Evolutionary conservation across 768 basidiomycete genomes (phyloP).

Genomic region (Kwoniella botswanensis): DNA sequence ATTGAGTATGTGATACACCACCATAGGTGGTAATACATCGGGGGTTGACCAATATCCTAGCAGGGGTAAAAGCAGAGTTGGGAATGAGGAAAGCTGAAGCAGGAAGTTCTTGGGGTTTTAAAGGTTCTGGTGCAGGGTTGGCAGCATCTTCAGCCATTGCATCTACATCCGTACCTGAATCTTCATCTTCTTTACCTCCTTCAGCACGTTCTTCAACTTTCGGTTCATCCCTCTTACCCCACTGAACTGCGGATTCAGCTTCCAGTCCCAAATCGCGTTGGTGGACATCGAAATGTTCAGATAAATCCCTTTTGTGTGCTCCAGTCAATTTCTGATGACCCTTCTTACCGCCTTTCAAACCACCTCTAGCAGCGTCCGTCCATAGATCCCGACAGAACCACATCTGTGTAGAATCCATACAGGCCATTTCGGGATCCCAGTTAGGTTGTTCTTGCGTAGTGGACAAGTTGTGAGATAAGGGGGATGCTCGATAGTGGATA

Average conservation of each 20-base stretch:
- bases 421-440: constrained; percentile 78
- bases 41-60: constrained; percentile 92
- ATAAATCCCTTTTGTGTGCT: constrained; percentile 43
- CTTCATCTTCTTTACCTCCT: constrained; percentile 48
- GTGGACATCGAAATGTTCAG: constrained; percentile 5
- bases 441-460: constrained; percentile 65
- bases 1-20: constrained; percentile 91
- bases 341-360: constrained; percentile 59
- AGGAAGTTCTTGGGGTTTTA: constrained; percentile 53
- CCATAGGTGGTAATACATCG: constrained; percentile 98
- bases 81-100: constrained; percentile 66
- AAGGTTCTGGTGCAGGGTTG: constrained; percentile 53
- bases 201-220: constrained; percentile 25
- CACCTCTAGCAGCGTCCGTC: constrained; percentile 82
- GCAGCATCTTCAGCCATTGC: constrained; percentile 55
- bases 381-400: constrained; percentile 99
- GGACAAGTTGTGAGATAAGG: constrained; percentile 75
- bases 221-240: constrained; percentile 14
- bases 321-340: constrained; percentile 41
- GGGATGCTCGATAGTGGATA: constrained; percentile 80
- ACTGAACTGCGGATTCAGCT: constrained; percentile 1
- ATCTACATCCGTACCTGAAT: constrained; percentile 54
- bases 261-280: not conserved
- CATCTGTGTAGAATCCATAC: constrained; percentile 93
- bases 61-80: constrained; percentile 83